A percentile compares a stretch with the other conserved stretches of the same genome.
Conservation (phyloP, 768 basidiomycete genomes). For the Cubamyces sp. region DNA sequence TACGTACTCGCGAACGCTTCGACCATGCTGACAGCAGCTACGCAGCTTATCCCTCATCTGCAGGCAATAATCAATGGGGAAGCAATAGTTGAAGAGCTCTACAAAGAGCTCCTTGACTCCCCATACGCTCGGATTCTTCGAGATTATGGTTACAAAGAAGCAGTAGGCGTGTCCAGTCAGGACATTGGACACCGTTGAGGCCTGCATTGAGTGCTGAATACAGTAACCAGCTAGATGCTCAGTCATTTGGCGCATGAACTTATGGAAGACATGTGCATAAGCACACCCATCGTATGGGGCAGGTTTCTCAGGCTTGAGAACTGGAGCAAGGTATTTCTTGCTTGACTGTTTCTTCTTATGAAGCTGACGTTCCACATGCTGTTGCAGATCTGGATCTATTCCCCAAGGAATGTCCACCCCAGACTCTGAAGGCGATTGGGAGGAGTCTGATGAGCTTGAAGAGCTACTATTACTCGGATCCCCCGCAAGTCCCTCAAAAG, state of each 20-base stretch:
- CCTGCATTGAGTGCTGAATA: not conserved
- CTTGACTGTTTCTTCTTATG: not conserved
- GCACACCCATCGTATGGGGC: constrained; percentile 15
- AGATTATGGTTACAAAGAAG: constrained; percentile 31
- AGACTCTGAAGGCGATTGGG: no score
- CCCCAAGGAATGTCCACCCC: no score
- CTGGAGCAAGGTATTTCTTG: not conserved
- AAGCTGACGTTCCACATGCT: not conserved
- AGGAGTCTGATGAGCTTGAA: no score
- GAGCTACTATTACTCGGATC: no score
- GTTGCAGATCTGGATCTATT: not conserved
- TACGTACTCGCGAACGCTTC: constrained; percentile 19
- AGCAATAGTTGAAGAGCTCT: constrained; percentile 32
- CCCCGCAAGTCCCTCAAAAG: no score
- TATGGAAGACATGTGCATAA: constrained; percentile 19
- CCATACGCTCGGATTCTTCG: constrained; percentile 20
- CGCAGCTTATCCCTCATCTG: constrained; percentile 14
- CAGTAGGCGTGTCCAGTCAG: constrained; percentile 34
- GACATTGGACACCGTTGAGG: constrained; percentile 25
- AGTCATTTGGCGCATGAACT: constrained; percentile 16
- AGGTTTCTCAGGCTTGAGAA: constrained; percentile 22
- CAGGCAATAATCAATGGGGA: constrained; percentile 27
- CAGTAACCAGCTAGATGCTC: constrained; percentile 18
- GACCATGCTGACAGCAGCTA: not conserved
- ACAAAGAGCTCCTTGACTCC: constrained; percentile 16